Evolutionary conservation across 2,329 filamentous ascomycete genomes (phyloP).

Genomic region (Aspergillus viridinutans): DNA sequence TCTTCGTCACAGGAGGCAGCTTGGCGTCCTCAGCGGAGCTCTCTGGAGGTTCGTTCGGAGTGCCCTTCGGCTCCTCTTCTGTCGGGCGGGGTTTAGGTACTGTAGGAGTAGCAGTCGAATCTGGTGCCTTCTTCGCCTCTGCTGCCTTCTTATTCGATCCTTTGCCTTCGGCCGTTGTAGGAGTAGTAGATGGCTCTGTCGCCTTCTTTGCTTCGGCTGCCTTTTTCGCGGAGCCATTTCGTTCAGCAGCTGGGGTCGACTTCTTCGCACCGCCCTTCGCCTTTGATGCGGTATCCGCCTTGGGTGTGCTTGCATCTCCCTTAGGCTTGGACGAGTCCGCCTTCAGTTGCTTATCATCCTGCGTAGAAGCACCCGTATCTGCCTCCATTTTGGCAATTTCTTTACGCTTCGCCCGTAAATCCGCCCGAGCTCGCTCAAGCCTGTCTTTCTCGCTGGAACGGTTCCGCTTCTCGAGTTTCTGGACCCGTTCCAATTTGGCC

Average conservation of each 20-base stretch:
- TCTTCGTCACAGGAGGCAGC: background rate
- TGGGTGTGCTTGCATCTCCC: background rate
- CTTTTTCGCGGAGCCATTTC: background rate
- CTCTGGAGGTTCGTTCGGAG: background rate
- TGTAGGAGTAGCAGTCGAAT: background rate
- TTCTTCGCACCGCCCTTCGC: background rate
- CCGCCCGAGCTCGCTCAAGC: background rate
- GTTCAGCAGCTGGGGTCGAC: background rate
- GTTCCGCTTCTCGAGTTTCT: background rate
- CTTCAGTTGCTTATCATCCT: background rate
- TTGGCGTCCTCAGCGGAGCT: background rate
- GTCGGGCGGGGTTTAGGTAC: background rate
- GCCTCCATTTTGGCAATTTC: constrained; percentile 11
- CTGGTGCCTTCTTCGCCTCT: no score
- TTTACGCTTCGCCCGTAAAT: constrained; percentile 3
- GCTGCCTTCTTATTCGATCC: no score
- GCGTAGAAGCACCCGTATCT: constrained; percentile 1
- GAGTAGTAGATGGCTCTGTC: background rate
- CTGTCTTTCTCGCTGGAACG: background rate
- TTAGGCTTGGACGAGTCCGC: background rate
- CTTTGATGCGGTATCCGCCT: background rate
- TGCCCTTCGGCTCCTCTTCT: background rate
- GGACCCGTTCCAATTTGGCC: background rate
- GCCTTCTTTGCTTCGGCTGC: background rate
- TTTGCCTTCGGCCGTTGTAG: background rate